These are phyloP conservation scores for Boletus bicolor DNA, from an alignment of 768 basidiomycete genomes.

Conservation along the genomic window DNA sequence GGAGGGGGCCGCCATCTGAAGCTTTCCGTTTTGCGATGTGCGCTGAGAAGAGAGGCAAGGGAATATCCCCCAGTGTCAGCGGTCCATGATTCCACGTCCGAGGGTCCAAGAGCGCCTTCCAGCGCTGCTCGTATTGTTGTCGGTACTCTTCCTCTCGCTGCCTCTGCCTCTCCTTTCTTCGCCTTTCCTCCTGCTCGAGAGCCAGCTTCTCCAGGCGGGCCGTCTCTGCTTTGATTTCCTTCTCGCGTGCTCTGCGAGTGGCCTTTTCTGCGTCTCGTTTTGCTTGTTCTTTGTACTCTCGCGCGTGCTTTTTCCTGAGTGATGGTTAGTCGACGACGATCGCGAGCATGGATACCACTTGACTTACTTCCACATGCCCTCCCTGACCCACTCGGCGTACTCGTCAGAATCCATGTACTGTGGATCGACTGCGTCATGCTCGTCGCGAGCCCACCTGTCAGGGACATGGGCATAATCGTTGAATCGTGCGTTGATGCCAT, in stretches of 20 bases:
- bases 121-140: slow-evolving; percentile 53
- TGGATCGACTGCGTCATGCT: slow-evolving; percentile 42
- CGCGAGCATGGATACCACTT: not conserved
- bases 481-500: slow-evolving; percentile 57
- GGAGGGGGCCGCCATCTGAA: slow-evolving; percentile 15
- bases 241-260: slow-evolving; percentile 52
- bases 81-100: slow-evolving; percentile 20
- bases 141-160: slow-evolving; percentile 44
- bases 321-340: slow-evolving; percentile 1
- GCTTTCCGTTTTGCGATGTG: slow-evolving; percentile 4
- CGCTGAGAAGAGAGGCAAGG: slow-evolving; percentile 60
- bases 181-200: slow-evolving; percentile 50
- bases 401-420: slow-evolving; percentile 76
- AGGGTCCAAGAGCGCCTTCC: slow-evolving; percentile 48
- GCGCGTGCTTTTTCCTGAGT: slow-evolving; percentile 62
- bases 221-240: slow-evolving; percentile 53
- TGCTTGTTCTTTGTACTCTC: slow-evolving; percentile 61
- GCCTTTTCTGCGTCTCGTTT: slow-evolving; percentile 51
- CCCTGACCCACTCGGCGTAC: slow-evolving; percentile 82
- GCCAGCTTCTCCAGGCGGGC: slow-evolving; percentile 46
- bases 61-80: slow-evolving; percentile 58
- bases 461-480: slow-evolving; percentile 74
- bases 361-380: slow-evolving; percentile 79
- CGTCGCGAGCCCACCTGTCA: slow-evolving; percentile 54
- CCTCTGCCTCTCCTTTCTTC: slow-evolving; percentile 47